A percentile compares a stretch with the other conserved stretches of the same genome.
Evolutionary conservation across 208 protist genomes (phyloP).

Genomic region (Leishmania mexicana): DNA sequence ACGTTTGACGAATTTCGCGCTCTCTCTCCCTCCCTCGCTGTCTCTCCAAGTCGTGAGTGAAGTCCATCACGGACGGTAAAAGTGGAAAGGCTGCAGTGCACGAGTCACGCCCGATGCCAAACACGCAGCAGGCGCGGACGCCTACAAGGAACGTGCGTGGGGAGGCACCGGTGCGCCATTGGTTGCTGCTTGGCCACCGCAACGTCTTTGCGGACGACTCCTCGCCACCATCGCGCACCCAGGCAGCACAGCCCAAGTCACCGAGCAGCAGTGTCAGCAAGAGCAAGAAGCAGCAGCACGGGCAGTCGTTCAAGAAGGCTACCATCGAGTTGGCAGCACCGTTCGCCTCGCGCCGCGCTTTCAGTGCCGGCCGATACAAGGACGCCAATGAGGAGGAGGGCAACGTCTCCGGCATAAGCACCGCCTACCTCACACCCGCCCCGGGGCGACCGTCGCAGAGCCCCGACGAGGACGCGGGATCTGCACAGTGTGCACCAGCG

Average conservation of each 20-base stretch:
- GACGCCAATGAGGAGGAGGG: not conserved
- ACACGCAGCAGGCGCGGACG: constrained; percentile 11
- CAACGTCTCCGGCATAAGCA: not conserved
- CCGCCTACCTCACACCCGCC: not conserved
- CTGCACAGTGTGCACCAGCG: not conserved
- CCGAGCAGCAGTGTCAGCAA: not conserved
- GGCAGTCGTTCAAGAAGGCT: not conserved
- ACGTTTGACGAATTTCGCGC: not conserved
- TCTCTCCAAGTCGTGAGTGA: not conserved
- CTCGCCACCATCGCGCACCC: not conserved
- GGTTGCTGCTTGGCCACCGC: not conserved
- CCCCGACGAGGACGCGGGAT: not conserved
- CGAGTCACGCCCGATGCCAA: not conserved
- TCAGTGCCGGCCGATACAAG: not conserved
- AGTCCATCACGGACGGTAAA: not conserved
- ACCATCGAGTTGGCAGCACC: not conserved
- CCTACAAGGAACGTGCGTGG: constrained; percentile 4
- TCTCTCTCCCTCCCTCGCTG: not conserved
- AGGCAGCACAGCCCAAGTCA: not conserved
- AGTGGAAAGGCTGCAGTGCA: not conserved
- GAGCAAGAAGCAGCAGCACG: not conserved
- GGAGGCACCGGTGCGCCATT: constrained; percentile 5
- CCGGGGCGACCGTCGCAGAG: not conserved
- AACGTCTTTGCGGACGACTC: not conserved
- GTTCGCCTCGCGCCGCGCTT: not conserved